Evolutionary conservation across 352 stramenopile species (phyloP), one percentile per base, ranked within the genome.

Genomic region (Globisporangium barbulae): DNA sequence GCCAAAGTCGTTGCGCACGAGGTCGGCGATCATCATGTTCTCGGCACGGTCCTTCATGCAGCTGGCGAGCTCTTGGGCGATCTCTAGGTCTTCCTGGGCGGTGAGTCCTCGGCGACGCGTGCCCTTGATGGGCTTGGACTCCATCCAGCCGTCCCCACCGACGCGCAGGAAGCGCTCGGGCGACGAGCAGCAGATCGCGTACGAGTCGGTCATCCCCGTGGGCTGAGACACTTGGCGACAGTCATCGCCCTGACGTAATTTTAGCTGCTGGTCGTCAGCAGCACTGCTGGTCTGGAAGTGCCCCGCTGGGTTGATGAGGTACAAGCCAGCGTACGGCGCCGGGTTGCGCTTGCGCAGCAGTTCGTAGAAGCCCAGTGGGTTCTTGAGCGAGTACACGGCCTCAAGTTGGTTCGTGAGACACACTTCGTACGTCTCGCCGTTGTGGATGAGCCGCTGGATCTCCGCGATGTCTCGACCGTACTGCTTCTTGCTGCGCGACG

Each of bases 21-120:
- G 80, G 75, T 99, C 97, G 2, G 96, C 93, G 68, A 99, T 99
- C 97, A 99, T 99, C 65, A 99, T 93, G 69, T 99, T 99, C 69
- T 99, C 96, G 1, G 96, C 96, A 42, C 90, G 90, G 69, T 98
- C 95, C 66, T 99, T 99, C 30, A 91, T 73, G 25, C 88, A 97
- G 21, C 66, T 63, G 13, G 78, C 81, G 35, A 99, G 83, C 53
- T 90, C 79, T 65, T 85, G 22, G 15, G 79, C 78, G 58, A 96
- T 91, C 15, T 53, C 75, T 1, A 62, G 59, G 50, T 97, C 89
- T 62, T 93, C 74, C 0, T 22, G 35, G n/a, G 45, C 42, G 15
- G 69, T 69, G 37, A 58, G 45, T 4, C 84, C 79, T 44, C 94
- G 83, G 22, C 73, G 79, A 42, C 80, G 81, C 7, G 97, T 99